A percentile compares a stretch with the other conserved stretches of the same genome.
phyloP scores from a whole-genome alignment of 2,329 filamentous ascomycete genomes.

The Colletotrichum sp. region DNA sequence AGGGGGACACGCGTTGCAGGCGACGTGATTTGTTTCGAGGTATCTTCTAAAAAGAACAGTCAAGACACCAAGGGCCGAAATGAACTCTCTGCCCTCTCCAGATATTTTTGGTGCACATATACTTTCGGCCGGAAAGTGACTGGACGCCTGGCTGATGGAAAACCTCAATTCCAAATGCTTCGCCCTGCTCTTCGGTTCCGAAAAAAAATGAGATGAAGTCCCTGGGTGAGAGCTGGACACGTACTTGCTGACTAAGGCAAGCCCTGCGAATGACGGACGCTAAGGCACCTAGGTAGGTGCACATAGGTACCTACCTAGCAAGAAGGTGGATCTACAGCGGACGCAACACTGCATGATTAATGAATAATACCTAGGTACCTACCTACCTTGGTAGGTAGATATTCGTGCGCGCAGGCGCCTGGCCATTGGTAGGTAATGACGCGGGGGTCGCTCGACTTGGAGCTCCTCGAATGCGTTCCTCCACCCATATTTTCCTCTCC shows the following conservation, averaged over 20 bases:
- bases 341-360: not conserved
- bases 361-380: too few relatives aligned
- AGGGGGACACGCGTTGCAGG: not conserved
- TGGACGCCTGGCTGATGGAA: not conserved
- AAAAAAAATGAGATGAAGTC: not conserved
- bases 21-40: not conserved
- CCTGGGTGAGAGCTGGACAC: not conserved
- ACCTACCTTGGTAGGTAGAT: too few relatives aligned
- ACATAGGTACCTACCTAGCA: not conserved
- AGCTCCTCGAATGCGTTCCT: not conserved
- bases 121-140: not conserved
- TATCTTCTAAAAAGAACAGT: not conserved
- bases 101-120: not conserved
- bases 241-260: slow-evolving; percentile 4
- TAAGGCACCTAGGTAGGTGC: not conserved
- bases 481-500: not conserved
- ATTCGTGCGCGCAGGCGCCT: not conserved
- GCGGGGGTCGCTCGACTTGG: not conserved
- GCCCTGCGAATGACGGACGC: not conserved
- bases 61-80: not conserved
- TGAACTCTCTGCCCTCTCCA: not conserved
- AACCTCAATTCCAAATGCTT: not conserved
- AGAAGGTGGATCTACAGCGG: not conserved
- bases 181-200: not conserved
- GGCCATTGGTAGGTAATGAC: not conserved